Evolutionary conservation across 306 rosid species (phyloP), one percentile per base, ranked within the genome.

Genomic region (Castanea sativa): DNA sequence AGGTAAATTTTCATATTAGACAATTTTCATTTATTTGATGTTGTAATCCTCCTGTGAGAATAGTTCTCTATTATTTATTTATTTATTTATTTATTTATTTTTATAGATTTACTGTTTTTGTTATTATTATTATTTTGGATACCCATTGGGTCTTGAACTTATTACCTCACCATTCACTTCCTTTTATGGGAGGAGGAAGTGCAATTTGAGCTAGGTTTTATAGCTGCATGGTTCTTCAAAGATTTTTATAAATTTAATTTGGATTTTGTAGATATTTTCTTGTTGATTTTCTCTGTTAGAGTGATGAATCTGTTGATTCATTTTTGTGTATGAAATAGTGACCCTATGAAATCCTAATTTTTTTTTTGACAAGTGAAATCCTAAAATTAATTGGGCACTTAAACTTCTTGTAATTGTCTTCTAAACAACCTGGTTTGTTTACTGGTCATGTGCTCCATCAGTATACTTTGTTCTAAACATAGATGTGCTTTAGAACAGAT

Each of bases 1-100:
- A 81, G 97, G 99, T 92, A 89, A 73, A 10, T 58, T 55, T 80
- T 82, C 67, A 57, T 49, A 55, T 71, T 30, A 51, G 35, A 25
- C 27, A 25, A 25, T 25, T 25, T 25, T 25, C 27, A 25, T 25
- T 25, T 25, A 25, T 25, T 25, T 72, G 13, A 72, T 65, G 51
- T 79, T 60, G 55, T 25, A 71, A 27, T 55, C 14, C 49, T 64
- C 61, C 45, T 57, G 73, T 35, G 53, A 74, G 29, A 80, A 59
- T 68, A 25, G 72, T 68, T n/a, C 51, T 49, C 53, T 49, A 49
- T 49, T 49, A 25, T 25, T 25, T 25, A 25, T 49, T 49, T 12
- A 4, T 33, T 49, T 49, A 25, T 25, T 25, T 25, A 25, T 49
- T 49, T 12, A 4, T 33, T 67, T 19, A 3, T 8, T 41, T 41